Conservation (phyloP, 2,329 filamentous ascomycete species). For the Thelonectria rubi region DNA sequence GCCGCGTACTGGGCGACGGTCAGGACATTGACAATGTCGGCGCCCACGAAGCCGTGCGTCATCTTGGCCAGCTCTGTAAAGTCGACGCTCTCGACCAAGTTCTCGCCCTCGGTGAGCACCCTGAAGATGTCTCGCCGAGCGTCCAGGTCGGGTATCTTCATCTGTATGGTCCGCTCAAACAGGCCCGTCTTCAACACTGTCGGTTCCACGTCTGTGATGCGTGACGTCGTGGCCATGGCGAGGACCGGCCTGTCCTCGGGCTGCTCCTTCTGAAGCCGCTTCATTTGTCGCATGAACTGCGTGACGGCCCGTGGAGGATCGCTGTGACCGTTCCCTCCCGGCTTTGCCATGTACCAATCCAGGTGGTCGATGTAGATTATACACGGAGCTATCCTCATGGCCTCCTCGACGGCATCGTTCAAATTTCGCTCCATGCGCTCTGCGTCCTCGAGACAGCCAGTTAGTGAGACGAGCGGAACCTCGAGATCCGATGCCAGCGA, state of each 20-base stretch:
- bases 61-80: constrained; percentile 78
- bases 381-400: constrained; percentile 84
- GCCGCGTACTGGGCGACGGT: constrained; percentile 53
- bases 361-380: constrained; percentile 93
- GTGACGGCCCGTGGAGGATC: constrained; percentile 89
- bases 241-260: constrained; percentile 80
- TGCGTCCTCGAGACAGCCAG: constrained; percentile 48
- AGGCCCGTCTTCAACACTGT: constrained; percentile 76
- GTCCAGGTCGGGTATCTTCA: constrained; percentile 83
- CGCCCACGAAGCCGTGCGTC: constrained; percentile 93
- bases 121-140: constrained; percentile 81
- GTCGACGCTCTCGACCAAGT: constrained; percentile 75
- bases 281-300: constrained; percentile 87
- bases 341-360: constrained; percentile 82
- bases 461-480: constrained; percentile 74
- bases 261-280: constrained; percentile 76
- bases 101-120: constrained; percentile 73
- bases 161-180: constrained; percentile 86
- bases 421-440: constrained; percentile 53
- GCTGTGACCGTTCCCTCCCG: constrained; percentile 78
- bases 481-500: constrained; percentile 76
- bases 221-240: constrained; percentile 90
- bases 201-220: constrained; percentile 85
- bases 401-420: constrained; percentile 71
- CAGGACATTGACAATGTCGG: constrained; percentile 78